Percentiles rank a stretch among this genome's conserved stretches.
phyloP scores from a whole-genome alignment of 768 basidiomycete genomes.

The Pleurotus djamor region DNA sequence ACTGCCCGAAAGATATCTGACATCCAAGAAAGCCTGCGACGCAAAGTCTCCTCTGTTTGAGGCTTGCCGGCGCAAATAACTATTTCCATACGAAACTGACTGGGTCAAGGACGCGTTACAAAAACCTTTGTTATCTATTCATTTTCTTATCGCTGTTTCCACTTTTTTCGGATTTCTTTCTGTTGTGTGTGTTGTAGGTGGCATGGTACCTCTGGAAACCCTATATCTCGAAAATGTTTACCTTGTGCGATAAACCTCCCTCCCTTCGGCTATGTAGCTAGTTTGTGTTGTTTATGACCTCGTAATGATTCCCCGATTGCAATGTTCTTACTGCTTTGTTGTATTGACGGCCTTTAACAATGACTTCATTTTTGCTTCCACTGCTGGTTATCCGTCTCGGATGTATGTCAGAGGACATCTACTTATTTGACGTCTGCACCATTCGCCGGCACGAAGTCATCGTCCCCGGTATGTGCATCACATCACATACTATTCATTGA shows the following conservation, averaged over 20 bases:
- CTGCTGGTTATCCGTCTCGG: neutral
- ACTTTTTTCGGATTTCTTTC: slow-evolving; percentile 8
- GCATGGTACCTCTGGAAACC: too few species aligned
- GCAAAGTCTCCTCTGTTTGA: slow-evolving; percentile 32
- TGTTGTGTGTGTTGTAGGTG: neutral
- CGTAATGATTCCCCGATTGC: neutral
- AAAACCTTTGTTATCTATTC: neutral
- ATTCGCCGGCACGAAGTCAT: neutral
- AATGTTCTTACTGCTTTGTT: slow-evolving; percentile 12
- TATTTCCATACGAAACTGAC: neutral
- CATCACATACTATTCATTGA: neutral
- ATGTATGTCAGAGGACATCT: too few species aligned
- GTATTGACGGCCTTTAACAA: slow-evolving; percentile 3
- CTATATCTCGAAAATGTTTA: too few species aligned
- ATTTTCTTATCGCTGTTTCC: neutral
- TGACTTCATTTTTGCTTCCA: neutral
- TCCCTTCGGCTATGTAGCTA: too few species aligned
- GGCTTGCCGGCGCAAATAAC: neutral
- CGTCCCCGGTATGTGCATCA: neutral
- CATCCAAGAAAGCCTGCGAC: slow-evolving; percentile 68
- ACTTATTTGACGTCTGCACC: neutral
- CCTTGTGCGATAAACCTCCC: too few species aligned
- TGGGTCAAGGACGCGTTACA: too few species aligned
- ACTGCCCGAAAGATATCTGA: slow-evolving; percentile 70
- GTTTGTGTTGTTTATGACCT: slow-evolving; percentile 1